Percentiles rank a stretch among this genome's conserved stretches.
Conservation (phyloP, 805 yeast species). For the Cyberlindnera mississippiensis region DNA sequence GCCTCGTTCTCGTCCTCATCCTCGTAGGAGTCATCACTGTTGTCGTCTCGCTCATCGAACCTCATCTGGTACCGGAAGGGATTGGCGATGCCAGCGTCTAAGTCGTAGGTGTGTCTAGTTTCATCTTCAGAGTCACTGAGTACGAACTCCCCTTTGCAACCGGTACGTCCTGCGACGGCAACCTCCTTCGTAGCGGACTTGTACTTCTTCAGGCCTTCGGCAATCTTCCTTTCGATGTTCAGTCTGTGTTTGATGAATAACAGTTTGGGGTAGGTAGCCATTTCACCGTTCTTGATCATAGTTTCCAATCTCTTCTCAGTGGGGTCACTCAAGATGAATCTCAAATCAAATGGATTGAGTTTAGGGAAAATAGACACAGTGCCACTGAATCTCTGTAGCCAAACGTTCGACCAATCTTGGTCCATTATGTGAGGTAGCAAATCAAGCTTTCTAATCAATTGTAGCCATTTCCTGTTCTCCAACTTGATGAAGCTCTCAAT, state of each 20-base stretch:
- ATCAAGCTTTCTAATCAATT: conserved; percentile 59
- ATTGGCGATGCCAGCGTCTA: conserved; percentile 7
- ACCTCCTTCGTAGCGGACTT: conserved; percentile 9
- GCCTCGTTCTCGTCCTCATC: conserved; percentile 16
- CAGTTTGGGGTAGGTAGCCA: conserved; percentile 61
- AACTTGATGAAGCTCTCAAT: conserved; percentile 65
- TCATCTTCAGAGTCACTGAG: conserved; percentile 15
- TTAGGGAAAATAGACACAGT: conserved; percentile 76
- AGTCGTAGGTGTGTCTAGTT: neutral
- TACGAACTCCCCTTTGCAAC: neutral
- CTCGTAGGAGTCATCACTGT: conserved; percentile 7
- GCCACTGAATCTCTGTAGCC: conserved; percentile 72
- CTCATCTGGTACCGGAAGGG: conserved; percentile 15
- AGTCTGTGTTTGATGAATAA: conserved; percentile 61
- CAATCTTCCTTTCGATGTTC: conserved; percentile 61
- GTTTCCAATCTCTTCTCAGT: conserved; percentile 49
- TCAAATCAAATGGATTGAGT: conserved; percentile 53
- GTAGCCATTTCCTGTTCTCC: conserved; percentile 75
- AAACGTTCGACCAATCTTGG: conserved; percentile 78
- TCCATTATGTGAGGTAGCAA: conserved; percentile 63
- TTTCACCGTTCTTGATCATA: conserved; percentile 60
- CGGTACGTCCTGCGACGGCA: neutral
- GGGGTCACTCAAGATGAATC: conserved; percentile 66
- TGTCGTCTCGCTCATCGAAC: conserved; percentile 13
- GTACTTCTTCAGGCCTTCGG: conserved; percentile 39